Evolutionary conservation across 345 rosid genomes (phyloP), one percentile per base, ranked within the genome.

Genomic region (Moricandia arvensis): DNA sequence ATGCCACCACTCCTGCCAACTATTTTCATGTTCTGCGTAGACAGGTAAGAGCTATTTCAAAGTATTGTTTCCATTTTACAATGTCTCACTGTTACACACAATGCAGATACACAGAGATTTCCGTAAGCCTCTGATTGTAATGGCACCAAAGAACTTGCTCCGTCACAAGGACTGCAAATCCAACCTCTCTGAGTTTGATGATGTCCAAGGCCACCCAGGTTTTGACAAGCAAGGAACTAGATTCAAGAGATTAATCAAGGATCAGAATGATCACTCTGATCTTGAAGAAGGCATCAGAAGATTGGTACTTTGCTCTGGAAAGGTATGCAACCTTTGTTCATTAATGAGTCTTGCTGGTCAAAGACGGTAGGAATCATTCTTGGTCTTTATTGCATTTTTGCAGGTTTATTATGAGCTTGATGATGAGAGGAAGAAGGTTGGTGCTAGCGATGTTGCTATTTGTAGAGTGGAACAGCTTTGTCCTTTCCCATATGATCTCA

Each of bases 211-310:
- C 41, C 97, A 93, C 79, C 88, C 97, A 24, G 97, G 98, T 49
- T 93, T 91, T 64, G 98, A 93, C 84, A 93, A 91, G 67, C 98
- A 93, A 75, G 98, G 98, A 47, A 93, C 98, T 35, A 83, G 98
- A 76, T 93, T 93, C 73, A 93, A 93, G 84, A 82, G 97, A 17
- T 91, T 93, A 1, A 90, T 93, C 73, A 91, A 91, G 84, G 98
- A 93, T 77, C 91, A 90, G 80, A 91, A 81, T 29, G 86, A 85
- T 49, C 98, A 87, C 82, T 87, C 94, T 74, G 84, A 86, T 80
- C 87, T 91, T 29, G 98, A 93, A 83, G 86, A 86, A 83, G 90
- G 93, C 68, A 91, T 91, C 71, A 83, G 94, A 75, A 88, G 98
- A 31, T 84, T 93, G 71, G 84, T 90, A 64, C 97, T 93, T 63